Conservation (phyloP, 768 basidiomycete species). For the Collybiopsis luxurians region DNA sequence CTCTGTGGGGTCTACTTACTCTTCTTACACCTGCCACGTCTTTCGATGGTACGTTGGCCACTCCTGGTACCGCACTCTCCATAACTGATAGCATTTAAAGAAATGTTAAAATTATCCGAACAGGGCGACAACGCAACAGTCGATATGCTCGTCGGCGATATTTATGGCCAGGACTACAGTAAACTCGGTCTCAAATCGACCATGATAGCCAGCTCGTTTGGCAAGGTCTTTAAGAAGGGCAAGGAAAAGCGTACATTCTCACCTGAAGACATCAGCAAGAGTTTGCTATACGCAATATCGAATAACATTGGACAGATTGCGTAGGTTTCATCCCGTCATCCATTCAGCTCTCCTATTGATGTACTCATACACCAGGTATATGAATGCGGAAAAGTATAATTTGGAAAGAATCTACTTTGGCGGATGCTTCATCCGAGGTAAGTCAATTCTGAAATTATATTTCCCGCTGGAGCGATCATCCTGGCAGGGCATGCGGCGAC, state of each 20-base stretch:
- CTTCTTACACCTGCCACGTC: conserved; percentile 91
- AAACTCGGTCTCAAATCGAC: conserved; percentile 95
- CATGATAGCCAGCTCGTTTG: conserved; percentile 97
- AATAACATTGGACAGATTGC: conserved; percentile 99
- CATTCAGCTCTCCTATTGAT: neutral
- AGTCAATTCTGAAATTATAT: conserved; percentile 3
- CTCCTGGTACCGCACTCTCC: neutral
- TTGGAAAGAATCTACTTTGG: conserved; percentile 98
- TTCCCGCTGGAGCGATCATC: conserved; percentile 15
- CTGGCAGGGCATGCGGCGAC: conserved; percentile 89
- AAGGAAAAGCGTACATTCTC: conserved; percentile 76
- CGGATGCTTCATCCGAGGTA: conserved; percentile 97
- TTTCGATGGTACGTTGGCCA: conserved; percentile 80
- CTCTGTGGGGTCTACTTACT: conserved; percentile 94
- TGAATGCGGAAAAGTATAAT: conserved; percentile 99
- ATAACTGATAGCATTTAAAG: conserved; percentile 37
- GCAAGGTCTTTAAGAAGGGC: conserved; percentile 95
- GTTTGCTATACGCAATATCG: conserved; percentile 92
- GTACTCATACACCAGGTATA: conserved; percentile 58
- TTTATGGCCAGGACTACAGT: conserved; percentile 97
- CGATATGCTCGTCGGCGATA: conserved; percentile 99
- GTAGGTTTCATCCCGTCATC: conserved; percentile 50
- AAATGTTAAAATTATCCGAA: conserved; percentile 95
- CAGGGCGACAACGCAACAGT: conserved; percentile 89
- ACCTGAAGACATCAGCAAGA: conserved; percentile 92